Percentiles rank a stretch among this genome's conserved stretches.
These are phyloP conservation scores for Chlorencoelia australis DNA, from an alignment of 2,329 filamentous ascomycete species.

Conservation along the genomic window DNA sequence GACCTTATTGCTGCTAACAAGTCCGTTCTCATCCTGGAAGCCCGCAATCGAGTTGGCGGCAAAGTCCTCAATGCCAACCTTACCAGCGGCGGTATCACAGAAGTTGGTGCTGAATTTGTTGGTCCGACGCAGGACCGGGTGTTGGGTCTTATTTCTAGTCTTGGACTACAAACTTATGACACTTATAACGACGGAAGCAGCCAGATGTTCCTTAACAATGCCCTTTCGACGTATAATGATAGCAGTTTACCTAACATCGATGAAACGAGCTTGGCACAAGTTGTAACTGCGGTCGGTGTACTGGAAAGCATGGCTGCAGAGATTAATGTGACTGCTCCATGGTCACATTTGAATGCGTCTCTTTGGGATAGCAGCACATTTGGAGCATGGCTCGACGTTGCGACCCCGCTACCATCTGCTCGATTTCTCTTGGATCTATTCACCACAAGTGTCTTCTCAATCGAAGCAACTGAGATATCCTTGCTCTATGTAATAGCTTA, in stretches of 20 bases:
- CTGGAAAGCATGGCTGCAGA: too few species aligned
- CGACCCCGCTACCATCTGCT: not conserved
- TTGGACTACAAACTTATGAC: not conserved
- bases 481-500: not conserved
- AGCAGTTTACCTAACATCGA: too few species aligned
- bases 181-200: not conserved
- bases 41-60: slow-evolving; percentile 38
- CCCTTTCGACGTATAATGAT: too few species aligned
- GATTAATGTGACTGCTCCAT: too few species aligned
- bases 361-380: not conserved
- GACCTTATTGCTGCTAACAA: not conserved
- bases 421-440: too few species aligned
- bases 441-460: too few species aligned
- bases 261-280: too few species aligned
- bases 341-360: too few species aligned
- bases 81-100: not conserved
- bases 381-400: not conserved
- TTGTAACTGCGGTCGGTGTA: too few species aligned
- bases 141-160: not conserved
- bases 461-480: not conserved
- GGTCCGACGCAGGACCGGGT: not conserved
- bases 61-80: slow-evolving; percentile 14
- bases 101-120: not conserved
- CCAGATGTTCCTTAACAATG: too few species aligned
- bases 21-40: slow-evolving; percentile 35